Evolutionary conservation across 768 basidiomycete species (phyloP), one percentile per base, ranked within the genome.

Genomic region (Terana coerulea): DNA sequence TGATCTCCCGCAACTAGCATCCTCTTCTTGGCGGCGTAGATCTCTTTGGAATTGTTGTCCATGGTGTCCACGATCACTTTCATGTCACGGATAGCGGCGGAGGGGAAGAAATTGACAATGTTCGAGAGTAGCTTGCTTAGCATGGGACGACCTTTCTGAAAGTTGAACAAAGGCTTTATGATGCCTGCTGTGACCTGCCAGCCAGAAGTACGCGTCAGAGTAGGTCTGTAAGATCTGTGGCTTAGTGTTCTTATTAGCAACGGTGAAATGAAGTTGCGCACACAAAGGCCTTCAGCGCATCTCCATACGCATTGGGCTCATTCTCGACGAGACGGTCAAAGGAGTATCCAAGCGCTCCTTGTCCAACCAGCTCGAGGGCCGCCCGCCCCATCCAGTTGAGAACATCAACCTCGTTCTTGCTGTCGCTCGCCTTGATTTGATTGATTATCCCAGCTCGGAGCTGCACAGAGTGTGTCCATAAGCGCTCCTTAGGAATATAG

Each of bases 1-100:
- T 54, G 57, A 34, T 62, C 58, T 9, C 58, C 60, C 6, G 19
- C 42, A 9, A 26, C 46, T 26, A 65, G 41, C 8, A 55, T 58
- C 2, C 11, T 28, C 42, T 53, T 52, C 56, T 62, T 64, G 40
- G 44, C 45, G 15, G 47, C 29, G 35, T 51, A 54, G 37, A 65
- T 60, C 21, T 53, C 43, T 33, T 35, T 34, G 6, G 61, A 61
- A 1, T 41, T 50, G 6, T 41, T 34, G 6, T 59, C 47, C 41
- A 64, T 49, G 12, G 37, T 54, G 31, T 57, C 53, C 5, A 55
- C 30, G 3, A 64, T 50, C 3, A 42, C 1, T 26, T 50, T 56
- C 7, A 64, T 7, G 25, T 36, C 47, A n/a, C n/a, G n/a, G n/a
- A n/a, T n/a, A n/a, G n/a, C n/a, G n/a, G n/a, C n/a, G n/a, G n/a